Percentiles rank a stretch among this genome's conserved stretches.
These are phyloP conservation scores for Cytospora chrysosperma DNA, from an alignment of 2,329 filamentous ascomycete species.

Conservation along the genomic window DNA sequence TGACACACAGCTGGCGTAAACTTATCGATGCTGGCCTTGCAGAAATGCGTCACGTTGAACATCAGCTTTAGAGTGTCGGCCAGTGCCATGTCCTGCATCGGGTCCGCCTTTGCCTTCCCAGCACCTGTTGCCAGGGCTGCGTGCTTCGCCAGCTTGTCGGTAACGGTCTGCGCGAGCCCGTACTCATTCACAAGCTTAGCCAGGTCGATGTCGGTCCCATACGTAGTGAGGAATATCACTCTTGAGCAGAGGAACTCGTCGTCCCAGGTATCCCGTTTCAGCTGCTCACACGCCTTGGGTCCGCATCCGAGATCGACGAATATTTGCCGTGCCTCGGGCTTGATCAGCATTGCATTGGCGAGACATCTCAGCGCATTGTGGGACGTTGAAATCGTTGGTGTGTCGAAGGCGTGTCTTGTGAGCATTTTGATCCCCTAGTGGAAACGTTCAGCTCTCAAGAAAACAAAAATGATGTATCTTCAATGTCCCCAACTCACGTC, in stretches of 20 bases:
- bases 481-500: constrained; percentile 50
- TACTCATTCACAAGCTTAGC: constrained; percentile 63
- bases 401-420: constrained; percentile 70
- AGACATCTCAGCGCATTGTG: constrained; percentile 78
- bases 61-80: constrained; percentile 81
- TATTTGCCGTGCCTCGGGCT: constrained; percentile 65
- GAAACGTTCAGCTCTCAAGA: constrained; percentile 6
- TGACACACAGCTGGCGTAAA: constrained; percentile 70
- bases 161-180: constrained; percentile 65
- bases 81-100: constrained; percentile 77
- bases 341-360: constrained; percentile 78
- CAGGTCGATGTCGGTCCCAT: constrained; percentile 69
- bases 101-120: constrained; percentile 40
- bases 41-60: constrained; percentile 82
- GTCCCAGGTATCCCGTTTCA: constrained; percentile 73
- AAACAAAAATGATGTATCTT: neutral
- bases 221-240: constrained; percentile 77
- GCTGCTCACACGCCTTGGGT: constrained; percentile 64
- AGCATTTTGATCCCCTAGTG: constrained; percentile 72
- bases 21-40: constrained; percentile 55
- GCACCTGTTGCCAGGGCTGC: constrained; percentile 42
- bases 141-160: constrained; percentile 69
- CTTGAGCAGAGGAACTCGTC: constrained; percentile 85
- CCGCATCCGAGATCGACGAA: constrained; percentile 71
- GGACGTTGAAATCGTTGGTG: constrained; percentile 59